Percentiles rank a stretch among this genome's conserved stretches.
Evolutionary conservation across 345 rosid genomes (phyloP).

Genomic region (Melaleuca alternifolia): DNA sequence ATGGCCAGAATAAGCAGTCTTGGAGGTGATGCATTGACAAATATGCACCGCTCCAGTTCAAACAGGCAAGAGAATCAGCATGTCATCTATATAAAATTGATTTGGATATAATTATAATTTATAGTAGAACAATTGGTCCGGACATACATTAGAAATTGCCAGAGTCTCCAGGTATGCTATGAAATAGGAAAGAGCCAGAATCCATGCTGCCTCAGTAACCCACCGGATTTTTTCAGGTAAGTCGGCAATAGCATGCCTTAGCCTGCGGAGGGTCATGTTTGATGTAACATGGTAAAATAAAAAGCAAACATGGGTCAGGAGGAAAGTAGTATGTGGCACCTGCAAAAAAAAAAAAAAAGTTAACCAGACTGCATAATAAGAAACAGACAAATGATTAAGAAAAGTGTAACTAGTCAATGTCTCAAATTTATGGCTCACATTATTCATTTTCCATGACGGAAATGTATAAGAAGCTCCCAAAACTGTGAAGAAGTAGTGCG

Average conservation of each 20-base stretch:
- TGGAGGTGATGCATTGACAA: not conserved
- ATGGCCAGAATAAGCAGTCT: not conserved
- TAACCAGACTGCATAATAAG: not conserved
- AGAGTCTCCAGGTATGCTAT: conserved; percentile 93
- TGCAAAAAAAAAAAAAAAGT: conserved; percentile 9
- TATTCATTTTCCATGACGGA: conserved; percentile 98
- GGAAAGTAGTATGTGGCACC: conserved; percentile 98
- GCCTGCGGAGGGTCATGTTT: conserved; percentile 85
- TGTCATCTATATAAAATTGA: not conserved
- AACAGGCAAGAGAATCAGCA: not conserved
- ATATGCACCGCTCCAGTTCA: not conserved
- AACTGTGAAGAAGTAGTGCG: conserved; percentile 94
- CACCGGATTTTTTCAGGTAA: conserved; percentile 61
- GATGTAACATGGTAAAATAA: conserved; percentile 87
- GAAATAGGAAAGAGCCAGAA: conserved; percentile 83
- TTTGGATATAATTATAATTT: not conserved
- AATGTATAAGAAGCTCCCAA: conserved; percentile 98
- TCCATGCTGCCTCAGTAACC: conserved; percentile 75
- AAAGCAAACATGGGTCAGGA: conserved; percentile 88
- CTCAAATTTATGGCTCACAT: conserved; percentile 39
- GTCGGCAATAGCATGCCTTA: conserved; percentile 51
- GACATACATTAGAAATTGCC: conserved; percentile 83
- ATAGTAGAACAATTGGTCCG: not conserved
- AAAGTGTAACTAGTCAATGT: not conserved
- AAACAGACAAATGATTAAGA: not conserved